phyloP scores from a whole-genome alignment of 192 early-diverging fungal species.

The Rhizophagus sp. region DNA sequence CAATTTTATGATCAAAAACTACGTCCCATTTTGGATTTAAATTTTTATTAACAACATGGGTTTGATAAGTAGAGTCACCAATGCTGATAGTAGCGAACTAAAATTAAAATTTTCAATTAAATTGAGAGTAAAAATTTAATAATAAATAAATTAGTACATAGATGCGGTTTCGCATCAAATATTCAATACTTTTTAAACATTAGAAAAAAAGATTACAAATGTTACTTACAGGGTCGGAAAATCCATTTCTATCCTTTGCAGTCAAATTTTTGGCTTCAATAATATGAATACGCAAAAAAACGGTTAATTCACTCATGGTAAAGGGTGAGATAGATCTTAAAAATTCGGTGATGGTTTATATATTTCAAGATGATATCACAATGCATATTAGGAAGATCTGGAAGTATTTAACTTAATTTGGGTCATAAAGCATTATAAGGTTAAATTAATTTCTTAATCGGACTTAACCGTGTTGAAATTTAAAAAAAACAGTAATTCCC shows the following conservation, averaged over 20 bases:
- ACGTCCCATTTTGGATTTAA: slow-evolving; percentile 70
- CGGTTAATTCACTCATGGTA: background rate
- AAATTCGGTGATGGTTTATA: too few species aligned
- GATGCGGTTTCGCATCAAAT: background rate
- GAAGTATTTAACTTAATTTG: too few species aligned
- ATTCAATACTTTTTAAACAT: too few species aligned
- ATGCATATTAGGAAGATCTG: too few species aligned
- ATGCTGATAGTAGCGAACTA: slow-evolving; percentile 54
- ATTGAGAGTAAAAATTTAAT: background rate
- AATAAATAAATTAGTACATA: background rate
- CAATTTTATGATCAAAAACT: slow-evolving; percentile 54
- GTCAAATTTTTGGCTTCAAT: slow-evolving; percentile 38
- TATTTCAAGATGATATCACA: too few species aligned
- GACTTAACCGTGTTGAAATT: too few species aligned
- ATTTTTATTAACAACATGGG: slow-evolving; percentile 59
- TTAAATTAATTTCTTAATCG: too few species aligned
- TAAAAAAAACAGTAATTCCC: too few species aligned
- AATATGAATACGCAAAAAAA: slow-evolving; percentile 28
- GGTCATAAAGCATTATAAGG: too few species aligned
- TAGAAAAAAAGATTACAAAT: background rate
- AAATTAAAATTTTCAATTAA: background rate
- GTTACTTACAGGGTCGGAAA: slow-evolving; percentile 44
- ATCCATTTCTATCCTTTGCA: slow-evolving; percentile 51
- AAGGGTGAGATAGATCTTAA: too few species aligned
- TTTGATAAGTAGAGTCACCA: slow-evolving; percentile 58